phyloP scores from a whole-genome alignment of 202 grass and related monocot species.

The Tripidium arundinaceum region DNA sequence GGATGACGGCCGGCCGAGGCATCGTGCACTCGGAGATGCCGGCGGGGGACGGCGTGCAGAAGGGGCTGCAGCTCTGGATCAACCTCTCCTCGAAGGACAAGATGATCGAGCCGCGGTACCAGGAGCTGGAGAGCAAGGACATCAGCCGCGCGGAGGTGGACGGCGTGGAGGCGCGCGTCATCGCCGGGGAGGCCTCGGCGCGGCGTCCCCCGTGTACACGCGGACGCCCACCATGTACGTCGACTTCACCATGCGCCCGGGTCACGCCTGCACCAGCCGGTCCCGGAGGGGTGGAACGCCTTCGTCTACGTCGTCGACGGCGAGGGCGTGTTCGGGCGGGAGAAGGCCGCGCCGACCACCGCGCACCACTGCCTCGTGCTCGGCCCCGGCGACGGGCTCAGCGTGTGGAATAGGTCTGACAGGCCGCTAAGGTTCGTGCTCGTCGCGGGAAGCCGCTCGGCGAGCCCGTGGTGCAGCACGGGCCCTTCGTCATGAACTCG shows the following conservation, averaged over 20 bases:
- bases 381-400: constrained; percentile 54
- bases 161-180: constrained; percentile 60
- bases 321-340: constrained; percentile 61
- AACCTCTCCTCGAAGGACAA: constrained; percentile 93
- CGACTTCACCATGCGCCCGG: constrained; percentile 78
- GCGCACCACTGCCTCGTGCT: constrained; percentile 73
- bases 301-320: constrained; percentile 83
- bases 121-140: constrained; percentile 80
- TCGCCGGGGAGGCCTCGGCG: constrained; percentile 85
- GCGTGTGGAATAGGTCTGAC: constrained; percentile 48
- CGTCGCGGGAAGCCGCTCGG: constrained; percentile 46
- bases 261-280: constrained; percentile 53
- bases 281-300: constrained; percentile 77
- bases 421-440: constrained; percentile 56
- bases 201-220: constrained; percentile 69
- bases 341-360: neutral
- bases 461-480: constrained; percentile 64
- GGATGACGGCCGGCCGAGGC: constrained; percentile 90
- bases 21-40: constrained; percentile 98
- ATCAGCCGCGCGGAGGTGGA: constrained; percentile 47
- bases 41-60: constrained; percentile 57
- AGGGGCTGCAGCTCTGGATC: constrained; percentile 91
- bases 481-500: constrained; percentile 68
- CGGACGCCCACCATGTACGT: constrained; percentile 76
- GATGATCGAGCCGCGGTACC: constrained; percentile 86